A percentile compares a stretch with the other conserved stretches of the same genome.
phyloP scores from a whole-genome alignment of 1,284 basidiomycete genomes.

The Pascua guehoae region DNA sequence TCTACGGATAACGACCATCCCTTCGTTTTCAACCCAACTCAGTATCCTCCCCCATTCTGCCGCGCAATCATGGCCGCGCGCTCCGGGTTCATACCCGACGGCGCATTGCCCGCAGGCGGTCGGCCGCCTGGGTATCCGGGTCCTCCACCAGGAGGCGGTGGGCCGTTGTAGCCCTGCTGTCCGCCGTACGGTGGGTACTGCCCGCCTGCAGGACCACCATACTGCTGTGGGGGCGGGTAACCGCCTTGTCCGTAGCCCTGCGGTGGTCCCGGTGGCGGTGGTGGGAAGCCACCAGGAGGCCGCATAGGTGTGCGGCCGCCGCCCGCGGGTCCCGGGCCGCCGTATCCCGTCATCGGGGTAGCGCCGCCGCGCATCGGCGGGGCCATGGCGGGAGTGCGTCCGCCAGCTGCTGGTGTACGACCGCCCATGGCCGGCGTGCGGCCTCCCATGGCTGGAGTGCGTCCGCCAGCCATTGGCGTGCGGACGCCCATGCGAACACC shows the following conservation, averaged over 20 bases:
- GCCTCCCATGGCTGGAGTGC: slow-evolving; percentile 58
- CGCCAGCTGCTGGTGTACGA: slow-evolving; percentile 1
- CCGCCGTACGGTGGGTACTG: neutral
- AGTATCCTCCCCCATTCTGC: neutral
- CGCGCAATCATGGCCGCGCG: slow-evolving; percentile 12
- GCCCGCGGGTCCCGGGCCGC: neutral
- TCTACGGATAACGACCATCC: no score
- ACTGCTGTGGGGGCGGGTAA: neutral
- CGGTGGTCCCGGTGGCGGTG: neutral
- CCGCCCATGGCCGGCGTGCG: slow-evolving; percentile 20
- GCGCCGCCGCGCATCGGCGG: neutral
- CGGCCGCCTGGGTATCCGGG: neutral
- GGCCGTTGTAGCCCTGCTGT: neutral
- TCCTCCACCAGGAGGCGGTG: neutral
- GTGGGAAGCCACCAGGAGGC: neutral
- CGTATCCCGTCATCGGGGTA: neutral
- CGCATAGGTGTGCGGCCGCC: slow-evolving; percentile 11
- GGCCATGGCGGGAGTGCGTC: slow-evolving; percentile 1
- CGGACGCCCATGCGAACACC: slow-evolving; percentile 53
- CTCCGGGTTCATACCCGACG: slow-evolving; percentile 9
- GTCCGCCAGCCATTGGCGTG: slow-evolving; percentile 57
- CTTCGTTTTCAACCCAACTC: no score
- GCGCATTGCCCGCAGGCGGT: neutral
- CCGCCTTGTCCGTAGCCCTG: neutral
- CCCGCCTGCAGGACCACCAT: neutral